A percentile compares a stretch with the other conserved stretches of the same genome.
phyloP scores from a whole-genome alignment of 148 eudicot species.

The Limonium bicolor region DNA sequence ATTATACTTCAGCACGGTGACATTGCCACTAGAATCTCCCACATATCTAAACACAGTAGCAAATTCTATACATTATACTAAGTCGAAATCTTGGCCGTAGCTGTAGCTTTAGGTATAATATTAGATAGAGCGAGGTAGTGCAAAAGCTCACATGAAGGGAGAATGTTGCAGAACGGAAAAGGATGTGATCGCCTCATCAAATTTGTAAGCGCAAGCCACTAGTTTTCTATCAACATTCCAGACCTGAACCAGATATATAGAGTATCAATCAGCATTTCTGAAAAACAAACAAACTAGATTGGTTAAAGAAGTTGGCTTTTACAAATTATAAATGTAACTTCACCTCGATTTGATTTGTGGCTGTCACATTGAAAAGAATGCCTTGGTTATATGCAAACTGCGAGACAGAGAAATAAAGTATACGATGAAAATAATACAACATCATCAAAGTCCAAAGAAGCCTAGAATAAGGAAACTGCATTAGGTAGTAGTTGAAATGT shows the following conservation, averaged over 20 bases:
- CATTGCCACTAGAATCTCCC: constrained; percentile 68
- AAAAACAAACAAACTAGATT: too few relatives aligned
- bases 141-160: constrained; percentile 47
- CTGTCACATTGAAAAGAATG: constrained; percentile 55
- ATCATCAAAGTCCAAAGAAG: too few relatives aligned
- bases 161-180: constrained; percentile 39
- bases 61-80: not conserved
- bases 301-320: too few relatives aligned
- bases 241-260: constrained; percentile 28
- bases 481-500: too few relatives aligned
- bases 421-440: too few relatives aligned
- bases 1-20: constrained; percentile 56
- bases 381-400: constrained; percentile 75
- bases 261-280: too few relatives aligned
- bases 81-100: not conserved
- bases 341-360: constrained; percentile 72
- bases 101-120: too few relatives aligned
- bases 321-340: constrained; percentile 6
- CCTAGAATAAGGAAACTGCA: too few relatives aligned
- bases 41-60: constrained; percentile 32
- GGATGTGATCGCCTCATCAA: constrained; percentile 50
- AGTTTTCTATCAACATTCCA: constrained; percentile 66
- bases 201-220: constrained; percentile 36
- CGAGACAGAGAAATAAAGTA: constrained; percentile 11
- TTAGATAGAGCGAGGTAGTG: not conserved